Percentiles rank a stretch among this genome's conserved stretches.
phyloP scores from a whole-genome alignment of 495 filamentous ascomycete genomes.

The Glarea lozoyensis region DNA sequence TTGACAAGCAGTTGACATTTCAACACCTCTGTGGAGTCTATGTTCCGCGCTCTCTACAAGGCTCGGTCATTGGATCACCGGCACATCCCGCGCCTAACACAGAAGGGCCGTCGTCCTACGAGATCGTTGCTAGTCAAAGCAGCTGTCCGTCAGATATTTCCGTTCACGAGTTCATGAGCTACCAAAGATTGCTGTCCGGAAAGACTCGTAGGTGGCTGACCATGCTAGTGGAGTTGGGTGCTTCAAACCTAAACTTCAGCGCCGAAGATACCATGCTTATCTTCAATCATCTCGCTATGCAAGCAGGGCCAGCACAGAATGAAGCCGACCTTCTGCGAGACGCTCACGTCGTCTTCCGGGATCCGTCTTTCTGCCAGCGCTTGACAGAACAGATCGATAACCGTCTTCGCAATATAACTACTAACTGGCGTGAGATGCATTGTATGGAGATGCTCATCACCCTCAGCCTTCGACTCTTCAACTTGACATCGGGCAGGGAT shows the following conservation, averaged over 20 bases:
- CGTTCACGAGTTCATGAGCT: slow-evolving; percentile 39
- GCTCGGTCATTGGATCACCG: slow-evolving; percentile 10
- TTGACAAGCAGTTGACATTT: slow-evolving; percentile 20
- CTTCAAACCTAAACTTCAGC: slow-evolving; percentile 45
- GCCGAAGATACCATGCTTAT: slow-evolving; percentile 34
- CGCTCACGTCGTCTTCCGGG: slow-evolving; percentile 37
- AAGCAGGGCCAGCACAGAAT: slow-evolving; percentile 34
- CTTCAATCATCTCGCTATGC: slow-evolving; percentile 32
- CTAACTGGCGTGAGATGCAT: slow-evolving; percentile 39
- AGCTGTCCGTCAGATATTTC: slow-evolving; percentile 36
- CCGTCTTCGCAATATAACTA: slow-evolving; percentile 28
- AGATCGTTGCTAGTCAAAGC: slow-evolving; percentile 43
- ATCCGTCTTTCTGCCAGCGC: slow-evolving; percentile 32
- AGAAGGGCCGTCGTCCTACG: slow-evolving; percentile 42
- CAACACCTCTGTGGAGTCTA: slow-evolving; percentile 21
- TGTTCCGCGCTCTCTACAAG: slow-evolving; percentile 20
- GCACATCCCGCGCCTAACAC: slow-evolving; percentile 15
- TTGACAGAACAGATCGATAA: slow-evolving; percentile 31
- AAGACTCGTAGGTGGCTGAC: slow-evolving; percentile 35
- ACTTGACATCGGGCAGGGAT: slow-evolving; percentile 10
- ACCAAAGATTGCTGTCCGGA: slow-evolving; percentile 37
- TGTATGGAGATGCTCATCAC: slow-evolving; percentile 41
- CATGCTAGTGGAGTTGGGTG: slow-evolving; percentile 39
- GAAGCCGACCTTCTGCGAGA: slow-evolving; percentile 26
- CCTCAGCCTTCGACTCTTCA: slow-evolving; percentile 26